Evolutionary conservation across 306 rosid genomes (phyloP), one percentile per base, ranked within the genome.

Genomic region (Lablab purpureus): DNA sequence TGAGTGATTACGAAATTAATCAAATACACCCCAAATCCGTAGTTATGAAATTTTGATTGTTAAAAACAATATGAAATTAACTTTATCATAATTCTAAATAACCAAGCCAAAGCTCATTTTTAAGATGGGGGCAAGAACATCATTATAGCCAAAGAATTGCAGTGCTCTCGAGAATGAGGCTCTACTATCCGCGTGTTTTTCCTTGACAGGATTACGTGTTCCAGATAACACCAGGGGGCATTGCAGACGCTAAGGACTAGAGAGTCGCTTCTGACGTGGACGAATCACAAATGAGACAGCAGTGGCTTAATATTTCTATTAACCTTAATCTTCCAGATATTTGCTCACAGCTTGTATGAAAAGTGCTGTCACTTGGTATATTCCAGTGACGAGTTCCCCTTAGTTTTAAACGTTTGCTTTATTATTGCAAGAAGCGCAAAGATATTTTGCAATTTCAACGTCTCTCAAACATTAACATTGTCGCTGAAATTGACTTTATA

Each of bases 211-310:
- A 47, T 49, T 63, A 92, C 97, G 81, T 91, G 49, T 95, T 92
- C 82, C 99, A 95, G 98, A 95, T 95, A 84, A 92, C 99, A 60
- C 78, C 88, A 30, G 98, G 98, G 49, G 99, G 97, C 67, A 90
- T 90, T 81, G 93, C 97, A 28, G 99, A 95, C 67, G 99, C 97
- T 12, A 91, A 91, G 88, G 99, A 95, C 84, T 92, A 75, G 84
- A 54, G n/a, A n/a, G 76, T 71, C 32, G 18, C 77, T 50, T 47
- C 47, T 1, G 50, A 28, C 45, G 59, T 46, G 55, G 43, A 21
- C 50, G 78, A 22, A 41, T 68, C 23, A 5, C 32, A 58, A 58
- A 30, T 45, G 13, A 5, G 51, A 64, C 64, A 74, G 14, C 37
- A 25, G 68, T 51, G 37, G 47, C 51, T 30, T 76, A 22, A 66